Evolutionary conservation across 116 monocot genomes (phyloP).

Genomic region (Zostera marina): DNA sequence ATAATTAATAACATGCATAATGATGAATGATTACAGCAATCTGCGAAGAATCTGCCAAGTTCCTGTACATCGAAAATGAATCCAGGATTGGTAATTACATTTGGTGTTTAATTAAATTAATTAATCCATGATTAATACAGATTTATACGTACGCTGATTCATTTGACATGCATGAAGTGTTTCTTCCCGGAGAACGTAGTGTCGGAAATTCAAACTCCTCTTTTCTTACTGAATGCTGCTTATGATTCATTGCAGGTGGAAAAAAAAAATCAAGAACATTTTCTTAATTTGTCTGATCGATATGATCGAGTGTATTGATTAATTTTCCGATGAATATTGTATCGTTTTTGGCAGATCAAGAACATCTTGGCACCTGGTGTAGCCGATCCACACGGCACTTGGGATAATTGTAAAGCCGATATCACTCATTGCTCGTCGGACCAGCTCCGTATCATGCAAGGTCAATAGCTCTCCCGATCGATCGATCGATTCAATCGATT

Average conservation of each 20-base stretch:
- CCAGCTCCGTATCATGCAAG: conserved; percentile 51
- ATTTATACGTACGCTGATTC: too few relatives aligned
- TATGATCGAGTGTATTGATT: background rate
- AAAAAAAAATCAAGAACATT: too few relatives aligned
- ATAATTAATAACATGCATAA: background rate
- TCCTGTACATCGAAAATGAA: conserved; percentile 34
- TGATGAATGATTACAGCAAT: conserved; percentile 30
- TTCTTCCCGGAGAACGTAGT: conserved; percentile 46
- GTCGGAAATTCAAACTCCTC: conserved; percentile 32
- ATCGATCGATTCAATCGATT: too few relatives aligned
- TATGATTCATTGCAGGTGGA: conserved; percentile 95
- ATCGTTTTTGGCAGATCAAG: conserved; percentile 47
- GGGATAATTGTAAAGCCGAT: conserved; percentile 57
- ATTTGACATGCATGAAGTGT: conserved; percentile 17
- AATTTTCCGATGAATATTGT: conserved; percentile 4
- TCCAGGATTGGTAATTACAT: conserved; percentile 59
- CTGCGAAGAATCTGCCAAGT: conserved; percentile 58
- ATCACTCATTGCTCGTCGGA: conserved; percentile 50
- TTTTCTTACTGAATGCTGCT: conserved; percentile 51
- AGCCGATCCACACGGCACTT: conserved; percentile 57
- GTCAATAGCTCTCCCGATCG: conserved; percentile 8
- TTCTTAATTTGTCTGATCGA: background rate
- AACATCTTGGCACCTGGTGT: conserved; percentile 50
- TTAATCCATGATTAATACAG: too few relatives aligned
- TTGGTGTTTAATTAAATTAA: too few relatives aligned